Conservation (phyloP, 371 early-diverging fungal species). For the Haplosporangium sp. region DNA sequence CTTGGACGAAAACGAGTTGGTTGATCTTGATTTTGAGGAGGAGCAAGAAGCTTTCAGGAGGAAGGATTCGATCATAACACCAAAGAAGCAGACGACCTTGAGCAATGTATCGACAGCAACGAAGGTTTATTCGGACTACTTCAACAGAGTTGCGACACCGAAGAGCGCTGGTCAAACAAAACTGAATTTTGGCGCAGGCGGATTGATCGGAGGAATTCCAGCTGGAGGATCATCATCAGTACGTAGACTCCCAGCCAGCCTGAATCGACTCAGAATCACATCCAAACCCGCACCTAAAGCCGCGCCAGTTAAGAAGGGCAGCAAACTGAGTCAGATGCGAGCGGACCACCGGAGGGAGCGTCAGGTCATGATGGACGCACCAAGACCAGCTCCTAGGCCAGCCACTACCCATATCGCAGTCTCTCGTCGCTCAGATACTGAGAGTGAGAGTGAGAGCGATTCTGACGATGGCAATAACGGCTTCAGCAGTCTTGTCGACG, state of each 20-base stretch:
- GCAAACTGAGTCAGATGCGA: constrained; percentile 47
- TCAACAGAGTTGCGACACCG: background rate
- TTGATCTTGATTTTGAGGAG: constrained; percentile 30
- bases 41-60: constrained; percentile 54
- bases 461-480: constrained; percentile 28
- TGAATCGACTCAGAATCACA: constrained; percentile 14
- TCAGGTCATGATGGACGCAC: constrained; percentile 20
- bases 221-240: constrained; percentile 16
- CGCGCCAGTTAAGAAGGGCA: constrained; percentile 24
- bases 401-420: background rate
- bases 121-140: constrained; percentile 2
- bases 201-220: constrained; percentile 8
- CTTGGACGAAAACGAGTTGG: constrained; percentile 58
- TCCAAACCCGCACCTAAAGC: constrained; percentile 28
- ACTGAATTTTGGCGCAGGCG: constrained; percentile 20
- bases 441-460: constrained; percentile 34
- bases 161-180: constrained; percentile 34
- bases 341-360: constrained; percentile 43
- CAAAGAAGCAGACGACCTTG: background rate
- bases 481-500: constrained; percentile 35
- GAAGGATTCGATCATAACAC: constrained; percentile 47
- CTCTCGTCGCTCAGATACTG: constrained; percentile 11
- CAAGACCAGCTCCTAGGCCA: constrained; percentile 6
- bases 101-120: background rate
- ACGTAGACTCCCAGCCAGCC: constrained; percentile 29